Base-by-base conservation (phyloP, 192 early-diverging fungal species). In the Entomortierella chlamydospora region DNA sequence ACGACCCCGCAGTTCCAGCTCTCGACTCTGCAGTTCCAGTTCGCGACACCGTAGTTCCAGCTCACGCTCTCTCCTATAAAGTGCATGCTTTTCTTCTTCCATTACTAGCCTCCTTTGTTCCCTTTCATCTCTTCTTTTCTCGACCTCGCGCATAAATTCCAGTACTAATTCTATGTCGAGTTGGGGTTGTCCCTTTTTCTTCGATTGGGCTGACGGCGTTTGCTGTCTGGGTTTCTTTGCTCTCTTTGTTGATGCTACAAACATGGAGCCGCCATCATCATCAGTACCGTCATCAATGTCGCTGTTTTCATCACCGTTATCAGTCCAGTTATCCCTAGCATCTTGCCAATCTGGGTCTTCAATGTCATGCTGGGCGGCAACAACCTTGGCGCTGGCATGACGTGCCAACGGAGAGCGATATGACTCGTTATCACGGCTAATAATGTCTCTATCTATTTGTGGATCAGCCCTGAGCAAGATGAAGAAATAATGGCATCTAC, bases 401-500 rank as follows among this genome's bases (percentile, higher is more conserved):
- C 11, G 50, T 7, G 23, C 18, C 13, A 41, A 13, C 6, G 50
- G 8, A 15, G 50, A 25, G 11, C 4, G 8, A 51, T 22, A 51
- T 15, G 50, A 51, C 23, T 51, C 50, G 50, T 51, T 51, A 51
- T 51, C n/a, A 51, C 18, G 50, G 18, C 5, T 17, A 51, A 51
- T 17, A 25, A 51, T n/a, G 20, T 51, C 50, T 22, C 8, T 17
- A 25, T 51, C 50, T 9, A 13, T 41, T 9, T 41, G 39, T 9
- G 39, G 39, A 25, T n/a, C 11, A 51, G 50, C n/a, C 50, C 18
- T 17, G n/a, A 8, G 18, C 50, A 51, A 25, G 50, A 51, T n/a
- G n/a, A 51, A 51, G 50, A 51, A 51, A 51, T 51, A 51, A 25
- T 51, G 50, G 18, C 50, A 51, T n/a, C 50, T 51, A n/a, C 5